Evolutionary conservation across 1,284 basidiomycete genomes (phyloP), one percentile per base, ranked within the genome.

Genomic region (Anthracocystis walkeri): DNA sequence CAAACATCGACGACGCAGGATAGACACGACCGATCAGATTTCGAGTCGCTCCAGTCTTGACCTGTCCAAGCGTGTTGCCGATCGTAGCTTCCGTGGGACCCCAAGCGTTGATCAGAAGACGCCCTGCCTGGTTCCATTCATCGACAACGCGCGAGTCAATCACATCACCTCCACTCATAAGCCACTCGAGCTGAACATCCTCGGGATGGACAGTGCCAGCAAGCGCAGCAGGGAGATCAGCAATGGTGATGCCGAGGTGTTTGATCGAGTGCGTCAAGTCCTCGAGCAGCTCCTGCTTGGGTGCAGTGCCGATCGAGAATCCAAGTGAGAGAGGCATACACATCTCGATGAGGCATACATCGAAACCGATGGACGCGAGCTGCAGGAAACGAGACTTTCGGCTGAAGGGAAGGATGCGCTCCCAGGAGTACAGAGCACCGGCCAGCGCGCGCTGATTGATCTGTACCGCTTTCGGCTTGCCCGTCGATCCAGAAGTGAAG

Each of bases 131-230:
- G 46, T 69, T 77, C 83, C 83, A 85, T 11, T 73, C 71, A 11
- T 76, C 65, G 21, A 85, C 68, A 6, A 84, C 82, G 11, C 77
- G 66, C 18, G 79, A 73, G 58, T 82, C 80, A 35, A 85, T 82
- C 46, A 79, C 72, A 54, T 85, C 83, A 44, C 83, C 83, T 16
- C 83, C 83, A 54, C 81, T 84, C 82, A 84, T 82, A 29, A 85
- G 76, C 82, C 83, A 84, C 38, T 82, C 79, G 38, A 83, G 72
- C 40, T 77, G 63, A 8, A 83, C 66, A 41, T 77, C 68, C 2
- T 67, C 66, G 8, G 80, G 81, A 38, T 76, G 78, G n/a, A 84
- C 65, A 3, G 80, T 69, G 14, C 75, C 68, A 8, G 81, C 83
- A 33, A 85, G 75, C 4, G 80, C 81, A 33, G 83, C 81, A 1